These are phyloP conservation scores for Sonneratia caseolaris DNA, from an alignment of 345 rosid genomes.

Conservation along the genomic window DNA sequence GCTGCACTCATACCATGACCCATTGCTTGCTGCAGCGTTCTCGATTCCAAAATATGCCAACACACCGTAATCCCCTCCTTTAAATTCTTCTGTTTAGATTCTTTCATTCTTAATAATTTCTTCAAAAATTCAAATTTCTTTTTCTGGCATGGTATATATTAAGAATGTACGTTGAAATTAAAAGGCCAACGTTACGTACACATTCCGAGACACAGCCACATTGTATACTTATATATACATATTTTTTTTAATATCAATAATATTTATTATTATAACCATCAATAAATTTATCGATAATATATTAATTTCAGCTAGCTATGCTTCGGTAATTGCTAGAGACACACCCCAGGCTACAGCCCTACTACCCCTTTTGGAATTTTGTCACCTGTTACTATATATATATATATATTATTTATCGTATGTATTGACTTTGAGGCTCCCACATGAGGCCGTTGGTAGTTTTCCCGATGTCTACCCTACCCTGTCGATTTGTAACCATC, in stretches of 20 bases:
- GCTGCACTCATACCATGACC: no score
- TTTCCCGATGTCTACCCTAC: background rate
- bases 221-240: no score
- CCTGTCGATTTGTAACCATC: background rate
- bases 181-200: background rate
- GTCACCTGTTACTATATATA: background rate
- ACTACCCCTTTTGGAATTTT: background rate
- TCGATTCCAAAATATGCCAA: no score
- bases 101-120: background rate
- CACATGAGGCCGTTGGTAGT: background rate
- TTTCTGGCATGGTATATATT: no score
- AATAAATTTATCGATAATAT: no score
- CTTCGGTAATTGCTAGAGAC: slow-evolving; percentile 1
- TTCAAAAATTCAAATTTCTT: background rate
- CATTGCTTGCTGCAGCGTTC: no score
- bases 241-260: no score
- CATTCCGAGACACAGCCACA: slow-evolving; percentile 1
- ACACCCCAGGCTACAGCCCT: background rate
- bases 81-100: no score
- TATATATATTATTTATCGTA: background rate
- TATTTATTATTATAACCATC: background rate
- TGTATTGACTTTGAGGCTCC: background rate
- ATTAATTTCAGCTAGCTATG: no score
- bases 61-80: no score
- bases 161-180: background rate